Conservation (phyloP, 768 basidiomycete genomes). For the Hygrocybe punicea region DNA sequence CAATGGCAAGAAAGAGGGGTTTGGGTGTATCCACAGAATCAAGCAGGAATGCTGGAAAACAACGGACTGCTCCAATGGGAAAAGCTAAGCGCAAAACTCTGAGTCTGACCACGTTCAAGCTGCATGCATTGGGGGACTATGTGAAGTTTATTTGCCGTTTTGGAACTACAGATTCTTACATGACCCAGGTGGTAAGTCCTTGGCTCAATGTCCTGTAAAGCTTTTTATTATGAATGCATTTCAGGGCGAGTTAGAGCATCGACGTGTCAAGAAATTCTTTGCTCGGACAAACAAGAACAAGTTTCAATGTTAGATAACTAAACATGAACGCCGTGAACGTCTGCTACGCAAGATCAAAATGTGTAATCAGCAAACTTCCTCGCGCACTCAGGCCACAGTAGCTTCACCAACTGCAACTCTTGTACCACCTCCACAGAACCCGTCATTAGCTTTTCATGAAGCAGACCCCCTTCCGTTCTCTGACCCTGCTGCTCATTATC, state of each 20-base stretch:
- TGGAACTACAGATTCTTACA: constrained; percentile 33
- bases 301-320: constrained; percentile 36
- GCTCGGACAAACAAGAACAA: constrained; percentile 27
- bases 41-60: not conserved
- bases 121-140: constrained; percentile 31
- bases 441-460: too few species aligned
- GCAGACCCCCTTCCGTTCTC: constrained; percentile 1
- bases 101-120: constrained; percentile 27
- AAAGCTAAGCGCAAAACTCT: constrained; percentile 8
- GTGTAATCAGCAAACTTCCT: constrained; percentile 15
- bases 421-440: too few species aligned
- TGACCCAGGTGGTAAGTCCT: constrained; percentile 29
- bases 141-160: constrained; percentile 13
- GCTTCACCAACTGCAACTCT: not conserved
- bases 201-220: not conserved
- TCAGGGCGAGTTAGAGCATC: constrained; percentile 39
- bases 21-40: too few species aligned
- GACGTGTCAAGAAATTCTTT: constrained; percentile 32
- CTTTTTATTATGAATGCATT: constrained; percentile 18
- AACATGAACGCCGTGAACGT: constrained; percentile 11
- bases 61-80: not conserved
- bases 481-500: constrained; percentile 5
- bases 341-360: constrained; percentile 2
- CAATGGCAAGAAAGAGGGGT: constrained; percentile 1
- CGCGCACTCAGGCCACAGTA: constrained; percentile 15